Evolutionary conservation across 2,329 filamentous ascomycete genomes (phyloP).

Genomic region (Pezicula neosporulosa): DNA sequence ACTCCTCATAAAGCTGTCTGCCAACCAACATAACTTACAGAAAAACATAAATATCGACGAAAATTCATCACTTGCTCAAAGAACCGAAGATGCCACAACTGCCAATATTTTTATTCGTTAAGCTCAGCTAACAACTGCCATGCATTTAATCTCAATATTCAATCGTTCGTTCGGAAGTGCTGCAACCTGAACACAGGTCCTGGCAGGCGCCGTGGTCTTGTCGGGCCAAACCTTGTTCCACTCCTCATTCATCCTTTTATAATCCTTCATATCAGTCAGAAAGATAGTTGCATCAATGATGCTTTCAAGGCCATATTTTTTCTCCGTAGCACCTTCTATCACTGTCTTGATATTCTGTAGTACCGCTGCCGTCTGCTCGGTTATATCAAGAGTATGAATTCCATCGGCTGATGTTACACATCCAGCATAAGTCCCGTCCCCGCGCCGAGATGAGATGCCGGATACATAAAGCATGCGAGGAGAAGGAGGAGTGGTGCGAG

Average conservation of each 20-base stretch:
- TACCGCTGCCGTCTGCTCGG: conserved; percentile 30
- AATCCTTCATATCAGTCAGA: conserved; percentile 29
- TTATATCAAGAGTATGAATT: conserved; percentile 25
- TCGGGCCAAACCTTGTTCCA: conserved; percentile 33
- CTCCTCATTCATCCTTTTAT: conserved; percentile 31
- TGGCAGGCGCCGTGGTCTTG: conserved; percentile 26
- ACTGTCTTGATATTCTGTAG: conserved; percentile 29
- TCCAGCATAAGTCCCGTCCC: conserved; percentile 30
- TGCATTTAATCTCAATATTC: conserved; percentile 32
- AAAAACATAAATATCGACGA: too few species aligned
- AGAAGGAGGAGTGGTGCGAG: conserved; percentile 23
- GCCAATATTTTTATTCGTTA: too few species aligned
- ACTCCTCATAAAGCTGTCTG: too few species aligned
- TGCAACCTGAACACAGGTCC: conserved; percentile 31
- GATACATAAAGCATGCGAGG: conserved; percentile 28
- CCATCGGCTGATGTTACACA: conserved; percentile 23
- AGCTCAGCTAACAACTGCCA: conserved; percentile 5
- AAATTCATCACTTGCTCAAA: too few species aligned
- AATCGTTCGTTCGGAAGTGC: conserved; percentile 29
- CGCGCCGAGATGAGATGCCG: conserved; percentile 30
- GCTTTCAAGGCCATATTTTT: conserved; percentile 24
- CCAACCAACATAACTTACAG: too few species aligned
- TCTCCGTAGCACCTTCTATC: conserved; percentile 27
- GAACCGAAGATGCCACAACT: too few species aligned
- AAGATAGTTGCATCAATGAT: conserved; percentile 33